Base-by-base conservation (phyloP, 768 basidiomycete species). In the Pisolithus albus region DNA sequence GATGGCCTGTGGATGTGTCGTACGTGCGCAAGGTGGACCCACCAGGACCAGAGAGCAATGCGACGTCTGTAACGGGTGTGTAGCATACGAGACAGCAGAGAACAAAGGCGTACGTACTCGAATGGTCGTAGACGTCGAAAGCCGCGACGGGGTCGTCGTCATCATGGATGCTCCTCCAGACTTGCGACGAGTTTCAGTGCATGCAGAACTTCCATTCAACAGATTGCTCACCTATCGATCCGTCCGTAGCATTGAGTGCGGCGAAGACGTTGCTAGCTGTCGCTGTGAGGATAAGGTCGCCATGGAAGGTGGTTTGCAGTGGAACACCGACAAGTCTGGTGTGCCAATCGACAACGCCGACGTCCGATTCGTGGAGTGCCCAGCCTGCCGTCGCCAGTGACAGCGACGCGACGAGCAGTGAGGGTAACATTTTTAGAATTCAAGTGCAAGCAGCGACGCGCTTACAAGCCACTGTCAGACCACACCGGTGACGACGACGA, bases 301-400 rank as follows among this genome's bases (percentile, higher is more conserved):
- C 63, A 56, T 80, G 78, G 57, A 92, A 83, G 8, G 78, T 79
- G 16, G 74, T 61, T 0, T 59, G 63, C 4, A 84, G 72, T 0
- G 91, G 88, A 4, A 86, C 77, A 15, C 93, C 93, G 50, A 91
- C 71, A 26, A 86, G 77, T 13, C 75, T 67, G 58, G 82, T 87
- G 67, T 96, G 79, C 93, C 93, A 97, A 72, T 95, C 92, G 42
- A 93, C 77, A 41, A 86, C 70, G 41, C 89, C 88, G 50, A 81
- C 86, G 51, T 92, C 87, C 21, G 84, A 78, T 61, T 86, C 77
- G 53, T 88, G 83, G 32, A 87, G 67, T 24, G 83, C 83, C 52
- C 62, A 68, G 34, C 34, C 13, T 23, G 70, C 66, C 37, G 63
- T 46, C 23, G 68, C 53, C 8, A 63, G 24, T 24, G 59, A 47